Evolutionary conservation across 495 filamentous ascomycete species (phyloP).

Genomic region (Collariella sp.): DNA sequence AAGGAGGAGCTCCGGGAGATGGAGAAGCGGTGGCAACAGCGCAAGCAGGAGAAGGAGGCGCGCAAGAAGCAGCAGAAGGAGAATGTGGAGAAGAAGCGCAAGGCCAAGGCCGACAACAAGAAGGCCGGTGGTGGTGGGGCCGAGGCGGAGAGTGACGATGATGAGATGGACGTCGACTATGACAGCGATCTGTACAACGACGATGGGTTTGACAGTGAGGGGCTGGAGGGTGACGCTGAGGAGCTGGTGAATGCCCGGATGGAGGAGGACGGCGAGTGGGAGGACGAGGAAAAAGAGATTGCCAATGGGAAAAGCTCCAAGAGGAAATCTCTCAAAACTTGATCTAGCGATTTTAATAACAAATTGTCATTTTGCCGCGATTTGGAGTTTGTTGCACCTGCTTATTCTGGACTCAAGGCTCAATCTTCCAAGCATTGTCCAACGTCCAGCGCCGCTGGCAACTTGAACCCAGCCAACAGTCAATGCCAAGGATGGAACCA

Average conservation of each 20-base stretch:
- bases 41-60: conserved; percentile 70
- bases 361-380: not conserved
- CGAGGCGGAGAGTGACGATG: conserved; percentile 53
- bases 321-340: conserved; percentile 15
- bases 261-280: conserved; percentile 46
- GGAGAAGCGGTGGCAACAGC: conserved; percentile 71
- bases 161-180: conserved; percentile 49
- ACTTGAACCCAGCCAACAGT: no score
- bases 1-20: conserved; percentile 64
- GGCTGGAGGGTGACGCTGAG: conserved; percentile 50
- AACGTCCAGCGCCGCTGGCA: no score
- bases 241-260: conserved; percentile 47
- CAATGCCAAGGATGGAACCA: no score
- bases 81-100: conserved; percentile 78
- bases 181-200: conserved; percentile 48
- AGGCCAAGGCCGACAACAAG: conserved; percentile 43
- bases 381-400: no score
- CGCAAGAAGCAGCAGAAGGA: conserved; percentile 72
- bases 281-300: conserved; percentile 44
- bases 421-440: no score
- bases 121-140: conserved; percentile 35
- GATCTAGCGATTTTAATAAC: no score
- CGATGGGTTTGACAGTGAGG: conserved; percentile 45
- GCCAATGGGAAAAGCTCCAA: conserved; percentile 15
- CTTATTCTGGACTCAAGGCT: not conserved